Percentiles rank a stretch among this genome's conserved stretches.
Conservation (phyloP, 306 rosid species). For the Castanea sativa region DNA sequence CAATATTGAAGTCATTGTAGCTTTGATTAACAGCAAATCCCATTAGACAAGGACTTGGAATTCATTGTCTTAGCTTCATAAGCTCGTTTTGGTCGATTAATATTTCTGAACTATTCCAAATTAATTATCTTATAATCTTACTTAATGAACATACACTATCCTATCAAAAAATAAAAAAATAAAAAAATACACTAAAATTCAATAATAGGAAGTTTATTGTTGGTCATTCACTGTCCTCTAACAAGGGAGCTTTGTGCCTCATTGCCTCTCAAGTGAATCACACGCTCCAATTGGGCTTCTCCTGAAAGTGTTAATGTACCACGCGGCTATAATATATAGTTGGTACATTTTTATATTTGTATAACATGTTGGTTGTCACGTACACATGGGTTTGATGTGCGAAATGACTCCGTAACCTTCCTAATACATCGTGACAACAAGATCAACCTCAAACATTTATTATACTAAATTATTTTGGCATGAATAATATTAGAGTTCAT, state of each 20-base stretch:
- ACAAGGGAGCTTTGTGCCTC: neutral
- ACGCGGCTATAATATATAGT: neutral
- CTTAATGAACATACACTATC: too few relatives aligned
- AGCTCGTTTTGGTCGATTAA: neutral
- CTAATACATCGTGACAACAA: neutral
- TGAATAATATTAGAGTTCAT: too few relatives aligned
- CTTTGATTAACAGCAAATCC: slow-evolving; percentile 13
- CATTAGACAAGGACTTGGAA: neutral
- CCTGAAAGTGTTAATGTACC: neutral
- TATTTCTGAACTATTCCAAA: neutral
- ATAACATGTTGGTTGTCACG: slow-evolving; percentile 1
- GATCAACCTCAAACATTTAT: neutral
- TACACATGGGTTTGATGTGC: slow-evolving; percentile 4
- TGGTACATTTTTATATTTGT: neutral
- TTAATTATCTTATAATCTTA: too few relatives aligned
- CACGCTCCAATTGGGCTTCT: slow-evolving; percentile 2
- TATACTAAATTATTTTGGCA: neutral
- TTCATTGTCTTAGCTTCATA: neutral
- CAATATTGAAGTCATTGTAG: neutral
- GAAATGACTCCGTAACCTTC: slow-evolving; percentile 30
- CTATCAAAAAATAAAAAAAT: too few relatives aligned
- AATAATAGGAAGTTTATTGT: neutral
- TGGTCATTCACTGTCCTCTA: slow-evolving; percentile 4
- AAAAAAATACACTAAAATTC: too few relatives aligned
- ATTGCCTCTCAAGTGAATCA: neutral